Evolutionary conservation across 1,284 basidiomycete genomes (phyloP).

Genomic region (Melampsora larici-populina): DNA sequence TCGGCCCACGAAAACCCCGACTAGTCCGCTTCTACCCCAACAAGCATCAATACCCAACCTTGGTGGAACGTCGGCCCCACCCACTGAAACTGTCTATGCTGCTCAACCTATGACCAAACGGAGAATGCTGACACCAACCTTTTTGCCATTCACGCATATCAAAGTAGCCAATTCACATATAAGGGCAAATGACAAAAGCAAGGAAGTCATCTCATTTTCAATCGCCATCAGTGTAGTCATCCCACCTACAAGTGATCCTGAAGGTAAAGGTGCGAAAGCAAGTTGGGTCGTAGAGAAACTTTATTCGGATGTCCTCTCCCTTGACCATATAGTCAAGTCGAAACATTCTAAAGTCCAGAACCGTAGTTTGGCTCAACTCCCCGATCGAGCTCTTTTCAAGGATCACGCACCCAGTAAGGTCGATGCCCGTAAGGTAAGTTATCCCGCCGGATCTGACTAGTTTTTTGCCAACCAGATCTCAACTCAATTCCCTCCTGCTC

Average conservation of each 20-base stretch:
- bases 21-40: background rate
- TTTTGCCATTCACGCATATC: slow-evolving; percentile 48
- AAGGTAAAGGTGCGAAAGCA: slow-evolving; percentile 59
- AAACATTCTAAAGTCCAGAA: slow-evolving; percentile 68
- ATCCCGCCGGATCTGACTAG: background rate
- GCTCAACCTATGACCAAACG: slow-evolving; percentile 37
- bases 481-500: slow-evolving; percentile 41
- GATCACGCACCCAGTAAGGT: slow-evolving; percentile 95
- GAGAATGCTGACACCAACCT: slow-evolving; percentile 49
- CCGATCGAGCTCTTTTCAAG: slow-evolving; percentile 89
- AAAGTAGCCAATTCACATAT: slow-evolving; percentile 63
- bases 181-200: slow-evolving; percentile 75
- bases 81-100: slow-evolving; percentile 8
- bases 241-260: slow-evolving; percentile 55
- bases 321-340: slow-evolving; percentile 65
- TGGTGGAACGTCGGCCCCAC: background rate
- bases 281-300: slow-evolving; percentile 89
- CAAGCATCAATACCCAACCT: background rate
- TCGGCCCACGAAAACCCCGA: background rate
- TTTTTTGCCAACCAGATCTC: slow-evolving; percentile 40
- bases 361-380: slow-evolving; percentile 69
- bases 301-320: slow-evolving; percentile 79
- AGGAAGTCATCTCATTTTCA: slow-evolving; percentile 78
- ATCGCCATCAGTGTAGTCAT: slow-evolving; percentile 56
- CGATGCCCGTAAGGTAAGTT: slow-evolving; percentile 80